Base-by-base conservation (phyloP, 2,329 filamentous ascomycete species). In the Leptographium galeiforme region DNA sequence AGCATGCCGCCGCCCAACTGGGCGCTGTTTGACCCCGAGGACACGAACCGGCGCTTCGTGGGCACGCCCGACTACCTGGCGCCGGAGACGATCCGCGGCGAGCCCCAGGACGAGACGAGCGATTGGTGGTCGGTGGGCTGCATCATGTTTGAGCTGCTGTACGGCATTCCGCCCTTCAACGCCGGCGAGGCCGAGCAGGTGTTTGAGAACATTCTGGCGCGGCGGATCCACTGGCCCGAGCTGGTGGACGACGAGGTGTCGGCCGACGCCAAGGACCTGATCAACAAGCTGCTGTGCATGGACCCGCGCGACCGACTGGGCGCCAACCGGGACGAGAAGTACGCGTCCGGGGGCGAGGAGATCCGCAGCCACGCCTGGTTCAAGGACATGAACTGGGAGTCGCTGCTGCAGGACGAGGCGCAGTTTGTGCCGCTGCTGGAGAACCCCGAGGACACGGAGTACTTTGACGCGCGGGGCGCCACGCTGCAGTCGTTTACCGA, bases 71-170 rank as follows among this genome's bases (percentile, higher is more conserved):
- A 98, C 67, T 98, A 98, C 64, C 78, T 98, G 14, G 93, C 93
- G 0, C 93, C 93, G 0, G 94, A 98, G 66, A 98, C 94, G 0
- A 95, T 98, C 64, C 90, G 89, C 59, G 93, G 94, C 50, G 83
- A 89, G 59, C 89, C 91, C 2, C 93, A 98, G 67, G 93, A 98
- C 63, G 91, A 97, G 67, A 93, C 91, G 60, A 97, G 93, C 64
- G 93, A 98, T 81, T 98, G 93, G 93, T 98, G 93, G 93, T 97
- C 93, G 25, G 77, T 98, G n/a, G 93, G 93, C 1, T 98, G 94
- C 66, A 97, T 98, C 61, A 73, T 97, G 68, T 98, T 96, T 62
- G 93, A 98, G 63, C 96, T 95, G 60, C 72, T 98, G 2, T 97
- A 88, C 63, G 93, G 93, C 1, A 85, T 88, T 55, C 93, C 93